Evolutionary conservation across 306 rosid genomes (phyloP), one percentile per base, ranked within the genome.

Genomic region (Citrullus amarus): DNA sequence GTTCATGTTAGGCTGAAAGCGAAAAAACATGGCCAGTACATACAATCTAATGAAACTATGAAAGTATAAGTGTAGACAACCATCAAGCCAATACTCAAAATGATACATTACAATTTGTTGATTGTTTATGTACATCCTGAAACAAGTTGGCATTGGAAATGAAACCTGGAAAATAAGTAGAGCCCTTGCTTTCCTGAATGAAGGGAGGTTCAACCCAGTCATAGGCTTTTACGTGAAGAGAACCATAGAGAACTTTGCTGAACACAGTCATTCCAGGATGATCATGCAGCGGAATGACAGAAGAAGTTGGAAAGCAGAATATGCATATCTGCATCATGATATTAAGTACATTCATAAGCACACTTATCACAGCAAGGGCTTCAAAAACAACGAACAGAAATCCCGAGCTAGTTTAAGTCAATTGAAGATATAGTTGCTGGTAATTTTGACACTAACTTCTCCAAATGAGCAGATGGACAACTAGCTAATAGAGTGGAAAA

Each of bases 221-320:
- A 83, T 94, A 94, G 80, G 93, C 96, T 92, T 91, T 94, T 80
- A 94, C 96, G 79, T 90, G 96, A 89, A 94, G 82, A 83, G 97
- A 94, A 76, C 98, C 98, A 77, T 89, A 95, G 30, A 95, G 92
- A 87, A 92, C 80, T 89, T 95, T 95, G 89, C 97, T 95, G 79
- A 89, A 91, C 80, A 95, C 97, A 75, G 96, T 92, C 98, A 95
- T 95, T 84, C 87, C 89, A n/a, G 98, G 98, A 84, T 92, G 98
- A 84, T 91, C 98, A 67, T 95, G 98, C 22, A 95, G 97, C 54
- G 97, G 97, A 84, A 95, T 91, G 81, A 86, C 89, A 0, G 98
- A 79, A 72, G 98, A 95, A 77, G 97, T 88, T 22, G 98, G 97
- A 83, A 95, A 95, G 81, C 97, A 84, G 81, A 95, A 92, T 58